These are phyloP conservation scores for Mrakia frigida DNA, from an alignment of 768 basidiomycete species.

Conservation along the genomic window DNA sequence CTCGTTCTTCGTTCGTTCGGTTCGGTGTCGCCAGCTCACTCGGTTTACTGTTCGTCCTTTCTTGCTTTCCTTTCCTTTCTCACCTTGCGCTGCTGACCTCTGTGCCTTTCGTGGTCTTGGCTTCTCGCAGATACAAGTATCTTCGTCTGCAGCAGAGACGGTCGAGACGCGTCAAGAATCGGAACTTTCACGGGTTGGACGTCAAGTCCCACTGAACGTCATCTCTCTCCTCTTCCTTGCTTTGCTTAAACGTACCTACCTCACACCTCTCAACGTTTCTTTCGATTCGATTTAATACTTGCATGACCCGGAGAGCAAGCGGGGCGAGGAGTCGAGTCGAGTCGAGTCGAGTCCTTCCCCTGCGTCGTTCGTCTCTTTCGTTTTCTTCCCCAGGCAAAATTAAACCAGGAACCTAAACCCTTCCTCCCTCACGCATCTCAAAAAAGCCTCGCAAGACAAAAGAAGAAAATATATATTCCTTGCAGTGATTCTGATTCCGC, in stretches of 20 bases:
- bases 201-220: not conserved
- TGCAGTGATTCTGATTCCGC: too few species aligned
- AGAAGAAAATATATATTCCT: too few species aligned
- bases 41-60: not conserved
- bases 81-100: not conserved
- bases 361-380: too few species aligned
- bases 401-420: too few species aligned
- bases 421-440: too few species aligned
- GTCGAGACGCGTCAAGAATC: not conserved
- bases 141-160: conserved; percentile 4
- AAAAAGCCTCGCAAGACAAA: too few species aligned
- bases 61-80: not conserved
- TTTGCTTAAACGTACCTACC: not conserved
- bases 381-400: too few species aligned
- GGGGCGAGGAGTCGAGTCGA: too few species aligned
- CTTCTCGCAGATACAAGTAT: not conserved
- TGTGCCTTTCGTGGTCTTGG: too few species aligned
- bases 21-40: not conserved
- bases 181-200: not conserved
- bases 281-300: too few species aligned
- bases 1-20: not conserved
- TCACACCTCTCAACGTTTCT: not conserved
- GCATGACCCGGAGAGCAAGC: too few species aligned
- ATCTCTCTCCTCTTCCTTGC: not conserved
- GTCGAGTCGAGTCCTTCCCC: too few species aligned